Evolutionary conservation across 257 asterid genomes (phyloP).

Genomic region (Salvia miltiorrhiza): DNA sequence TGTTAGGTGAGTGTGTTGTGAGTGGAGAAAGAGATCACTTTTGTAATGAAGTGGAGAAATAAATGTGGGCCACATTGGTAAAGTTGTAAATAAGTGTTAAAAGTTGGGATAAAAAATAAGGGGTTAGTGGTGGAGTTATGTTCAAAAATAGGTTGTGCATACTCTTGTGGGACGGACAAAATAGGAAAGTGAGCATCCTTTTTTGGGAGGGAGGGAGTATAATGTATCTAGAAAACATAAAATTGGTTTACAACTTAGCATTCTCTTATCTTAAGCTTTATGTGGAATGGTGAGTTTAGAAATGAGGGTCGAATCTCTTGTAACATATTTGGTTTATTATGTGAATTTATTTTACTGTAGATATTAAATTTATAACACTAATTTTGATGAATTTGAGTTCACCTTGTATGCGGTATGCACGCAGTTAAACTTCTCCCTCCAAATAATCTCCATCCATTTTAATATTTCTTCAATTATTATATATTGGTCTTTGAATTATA

Average conservation of each 20-base stretch:
- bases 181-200: too few species aligned
- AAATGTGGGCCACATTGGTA: too few species aligned
- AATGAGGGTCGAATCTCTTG: background rate
- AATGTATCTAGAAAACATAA: background rate
- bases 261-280: background rate
- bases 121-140: too few species aligned
- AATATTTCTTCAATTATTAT: background rate
- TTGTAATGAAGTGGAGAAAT: too few species aligned
- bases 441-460: background rate
- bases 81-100: too few species aligned
- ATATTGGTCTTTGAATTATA: background rate
- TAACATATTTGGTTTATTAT: background rate
- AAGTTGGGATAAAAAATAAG: too few species aligned
- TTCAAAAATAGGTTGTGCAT: too few species aligned
- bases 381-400: background rate
- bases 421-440: background rate
- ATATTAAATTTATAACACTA: background rate
- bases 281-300: background rate
- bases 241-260: background rate
- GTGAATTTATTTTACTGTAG: background rate
- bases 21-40: too few species aligned
- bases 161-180: too few species aligned
- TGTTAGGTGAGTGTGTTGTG: too few species aligned
- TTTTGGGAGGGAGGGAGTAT: too few species aligned
- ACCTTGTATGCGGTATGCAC: background rate